These are phyloP conservation scores for Xylariaceae sp. DNA, from an alignment of 2,329 filamentous ascomycete species.

Conservation along the genomic window DNA sequence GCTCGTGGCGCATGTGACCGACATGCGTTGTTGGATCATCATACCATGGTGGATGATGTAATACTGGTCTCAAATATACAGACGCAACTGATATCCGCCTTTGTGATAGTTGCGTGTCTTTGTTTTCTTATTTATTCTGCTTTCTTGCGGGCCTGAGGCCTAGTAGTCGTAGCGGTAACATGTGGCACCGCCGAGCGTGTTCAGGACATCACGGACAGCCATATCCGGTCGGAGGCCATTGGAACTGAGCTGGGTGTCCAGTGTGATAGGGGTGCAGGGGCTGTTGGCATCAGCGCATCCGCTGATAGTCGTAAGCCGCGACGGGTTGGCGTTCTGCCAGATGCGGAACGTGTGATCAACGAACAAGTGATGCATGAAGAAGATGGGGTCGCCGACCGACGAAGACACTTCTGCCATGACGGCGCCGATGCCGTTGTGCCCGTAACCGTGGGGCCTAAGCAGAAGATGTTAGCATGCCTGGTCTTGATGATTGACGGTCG, in stretches of 20 bases:
- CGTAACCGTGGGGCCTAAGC: conserved; percentile 44
- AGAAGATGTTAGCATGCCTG: conserved; percentile 24
- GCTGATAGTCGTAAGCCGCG: conserved; percentile 39
- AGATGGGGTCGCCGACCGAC: conserved; percentile 45
- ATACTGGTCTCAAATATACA: conserved; percentile 11
- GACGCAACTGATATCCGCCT: background rate
- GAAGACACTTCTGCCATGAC: conserved; percentile 46
- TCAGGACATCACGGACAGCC: conserved; percentile 36
- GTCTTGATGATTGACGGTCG: too few relatives aligned
- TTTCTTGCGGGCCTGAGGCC: background rate
- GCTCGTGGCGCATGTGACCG: conserved; percentile 8
- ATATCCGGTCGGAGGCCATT: conserved; percentile 38
- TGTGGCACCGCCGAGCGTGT: conserved; percentile 39
- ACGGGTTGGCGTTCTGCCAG: conserved; percentile 43
- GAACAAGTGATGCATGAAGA: conserved; percentile 46
- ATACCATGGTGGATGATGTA: background rate
- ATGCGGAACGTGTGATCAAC: conserved; percentile 45
- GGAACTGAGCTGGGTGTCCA: conserved; percentile 37
- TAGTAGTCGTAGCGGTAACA: conserved; percentile 45
- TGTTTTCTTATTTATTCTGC: background rate
- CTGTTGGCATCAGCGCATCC: conserved; percentile 37
- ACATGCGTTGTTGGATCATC: background rate
- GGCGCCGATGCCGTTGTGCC: conserved; percentile 46
- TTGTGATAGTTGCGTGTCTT: background rate
- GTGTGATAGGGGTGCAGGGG: conserved; percentile 40